Conservation (phyloP, 345 rosid species). For the Eucalyptus tenuipes region DNA sequence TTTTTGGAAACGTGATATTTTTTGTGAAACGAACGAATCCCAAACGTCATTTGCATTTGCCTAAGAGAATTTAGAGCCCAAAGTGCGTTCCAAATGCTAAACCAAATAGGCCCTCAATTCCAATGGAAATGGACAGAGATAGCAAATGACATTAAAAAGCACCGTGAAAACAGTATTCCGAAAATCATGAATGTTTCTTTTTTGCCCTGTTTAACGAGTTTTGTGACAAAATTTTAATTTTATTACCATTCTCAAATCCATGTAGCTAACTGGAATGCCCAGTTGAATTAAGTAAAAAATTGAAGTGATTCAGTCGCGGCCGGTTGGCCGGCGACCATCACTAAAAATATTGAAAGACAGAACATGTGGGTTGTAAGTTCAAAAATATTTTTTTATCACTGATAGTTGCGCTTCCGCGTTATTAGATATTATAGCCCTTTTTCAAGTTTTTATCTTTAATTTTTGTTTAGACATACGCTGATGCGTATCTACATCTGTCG, state of each 20-base stretch:
- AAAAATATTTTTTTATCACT: not conserved
- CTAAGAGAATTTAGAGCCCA: not conserved
- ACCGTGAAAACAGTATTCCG: fast-evolving
- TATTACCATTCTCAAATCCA: not conserved
- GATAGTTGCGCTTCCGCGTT: not conserved
- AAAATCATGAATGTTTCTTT: not conserved
- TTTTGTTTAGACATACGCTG: not conserved
- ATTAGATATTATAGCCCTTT: not conserved
- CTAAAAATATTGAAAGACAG: not conserved
- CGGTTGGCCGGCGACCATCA: not conserved
- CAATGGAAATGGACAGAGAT: fast-evolving
- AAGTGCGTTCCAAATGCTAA: not conserved
- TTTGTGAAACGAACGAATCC: fast-evolving
- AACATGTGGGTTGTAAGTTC: not conserved
- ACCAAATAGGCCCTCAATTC: not conserved
- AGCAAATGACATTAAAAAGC: not conserved
- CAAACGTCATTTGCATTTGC: not conserved
- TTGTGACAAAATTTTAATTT: not conserved
- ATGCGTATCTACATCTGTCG: not conserved
- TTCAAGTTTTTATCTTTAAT: not conserved
- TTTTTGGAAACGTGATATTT: fast-evolving
- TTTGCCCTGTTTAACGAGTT: not conserved
- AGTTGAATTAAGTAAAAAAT: not conserved
- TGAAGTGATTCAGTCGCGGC: not conserved
- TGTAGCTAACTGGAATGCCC: not conserved